These are phyloP conservation scores for Copromyces sp. DNA, from an alignment of 495 filamentous ascomycete genomes.

Conservation along the genomic window DNA sequence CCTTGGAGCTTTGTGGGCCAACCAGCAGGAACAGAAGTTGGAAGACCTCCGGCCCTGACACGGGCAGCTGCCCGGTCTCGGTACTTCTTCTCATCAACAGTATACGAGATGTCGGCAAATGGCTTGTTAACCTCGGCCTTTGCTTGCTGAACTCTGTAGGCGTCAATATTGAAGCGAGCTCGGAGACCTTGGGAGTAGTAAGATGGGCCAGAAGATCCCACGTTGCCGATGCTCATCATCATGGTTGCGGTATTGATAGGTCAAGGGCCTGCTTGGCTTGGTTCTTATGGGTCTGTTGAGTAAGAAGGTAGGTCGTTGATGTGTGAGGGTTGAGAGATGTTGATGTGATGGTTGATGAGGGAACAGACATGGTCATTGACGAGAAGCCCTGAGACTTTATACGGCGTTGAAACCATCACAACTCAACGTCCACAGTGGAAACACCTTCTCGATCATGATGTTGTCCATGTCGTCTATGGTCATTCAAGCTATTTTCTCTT, in stretches of 20 bases:
- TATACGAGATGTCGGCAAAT: slow-evolving; percentile 17
- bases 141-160: slow-evolving; percentile 15
- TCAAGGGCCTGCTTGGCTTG: not conserved
- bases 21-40: slow-evolving; percentile 9
- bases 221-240: not conserved
- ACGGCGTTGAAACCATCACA: not conserved
- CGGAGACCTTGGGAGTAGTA: slow-evolving; percentile 20
- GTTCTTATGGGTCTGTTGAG: not conserved
- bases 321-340: not conserved
- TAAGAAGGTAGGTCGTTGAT: not conserved
- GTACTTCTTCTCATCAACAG: slow-evolving; percentile 15
- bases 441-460: not conserved
- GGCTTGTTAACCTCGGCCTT: not conserved
- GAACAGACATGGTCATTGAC: not conserved
- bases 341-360: not conserved
- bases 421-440: not conserved
- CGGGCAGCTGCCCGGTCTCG: slow-evolving; percentile 10
- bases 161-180: slow-evolving; percentile 16
- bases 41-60: slow-evolving; percentile 12
- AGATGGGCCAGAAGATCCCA: not conserved
- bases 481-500: not conserved
- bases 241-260: not conserved
- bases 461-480: not conserved
- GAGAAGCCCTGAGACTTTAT: not conserved
- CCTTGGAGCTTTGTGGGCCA: slow-evolving; percentile 15